Evolutionary conservation across 2,329 filamentous ascomycete genomes (phyloP), one percentile per base, ranked within the genome.

Genomic region (Drechmeria coniospora): DNA sequence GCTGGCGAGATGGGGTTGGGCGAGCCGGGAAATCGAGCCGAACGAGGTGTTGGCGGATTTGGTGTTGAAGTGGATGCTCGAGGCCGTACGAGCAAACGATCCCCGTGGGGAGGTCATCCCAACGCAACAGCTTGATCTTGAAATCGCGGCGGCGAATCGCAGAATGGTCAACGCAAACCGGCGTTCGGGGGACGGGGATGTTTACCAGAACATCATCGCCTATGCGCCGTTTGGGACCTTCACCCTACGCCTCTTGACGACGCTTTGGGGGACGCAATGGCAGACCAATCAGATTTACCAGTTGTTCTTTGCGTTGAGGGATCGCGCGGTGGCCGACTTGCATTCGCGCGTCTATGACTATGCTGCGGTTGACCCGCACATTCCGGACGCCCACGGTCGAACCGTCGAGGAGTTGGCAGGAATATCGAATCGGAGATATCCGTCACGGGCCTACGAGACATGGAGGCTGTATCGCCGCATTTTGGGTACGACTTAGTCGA

Each of bases 1-100:
- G 4, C 23, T 24, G 5, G 23, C 14, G 14, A 15, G 23, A 9
- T 24, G 21, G 21, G 28, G 21, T 3, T 37, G 28, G 31, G 28
- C 27, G 11, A 50, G 34, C 15, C 34, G 30, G 8, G 30, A 27
- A 6, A 29, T 43, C 16, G 14, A 27, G 20, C 40, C 40, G 2
- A 43, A 43, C 21, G 33, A 41, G 24, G 31, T 39, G 5, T 34
- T 43, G 7, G 21, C 37, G 1, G 37, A 43, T 13, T 25, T 40
- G 5, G 37, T 27, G 2, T 18, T 43, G 12, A 30, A 28, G 16
- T 40, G 36, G 40, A 42, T 43, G 31, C 23, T 43, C n/a, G 31
- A 36, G 12, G 32, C 28, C 8, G 21, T 41, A 4, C 25, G 22
- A 16, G 15, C 20, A 2, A 31, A 36, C 11, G 39, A 25, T 25